phyloP scores from a whole-genome alignment of 495 filamentous ascomycete genomes.

The Hypoxylon fragiforme region DNA sequence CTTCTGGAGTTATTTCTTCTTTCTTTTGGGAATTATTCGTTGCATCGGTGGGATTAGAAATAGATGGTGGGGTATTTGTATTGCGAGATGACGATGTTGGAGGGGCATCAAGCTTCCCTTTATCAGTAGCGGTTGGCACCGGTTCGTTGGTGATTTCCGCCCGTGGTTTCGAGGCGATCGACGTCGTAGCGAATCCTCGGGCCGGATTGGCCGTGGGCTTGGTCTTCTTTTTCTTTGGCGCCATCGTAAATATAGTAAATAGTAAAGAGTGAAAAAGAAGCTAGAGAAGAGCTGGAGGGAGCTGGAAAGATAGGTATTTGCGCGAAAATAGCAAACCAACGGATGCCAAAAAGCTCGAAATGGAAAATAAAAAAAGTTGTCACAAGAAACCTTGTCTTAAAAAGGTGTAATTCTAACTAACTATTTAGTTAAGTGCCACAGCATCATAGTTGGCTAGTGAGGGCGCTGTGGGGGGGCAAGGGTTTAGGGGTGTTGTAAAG shows the following conservation, averaged over 20 bases:
- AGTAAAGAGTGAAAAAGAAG: conserved; percentile 4
- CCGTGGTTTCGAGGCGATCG: conserved; percentile 75
- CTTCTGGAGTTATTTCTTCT: conserved; percentile 70
- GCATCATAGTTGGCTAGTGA: conserved; percentile 1
- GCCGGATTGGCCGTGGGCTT: conserved; percentile 83
- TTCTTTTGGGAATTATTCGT: conserved; percentile 48
- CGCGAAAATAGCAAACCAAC: not conserved
- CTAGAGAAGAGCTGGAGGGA: no score
- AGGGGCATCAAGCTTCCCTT: conserved; percentile 32
- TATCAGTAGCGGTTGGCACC: conserved; percentile 19
- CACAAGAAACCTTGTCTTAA: conserved; percentile 18
- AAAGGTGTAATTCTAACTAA: no score
- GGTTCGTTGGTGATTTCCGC: conserved; percentile 43
- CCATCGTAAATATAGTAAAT: conserved; percentile 54
- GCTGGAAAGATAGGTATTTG: no score
- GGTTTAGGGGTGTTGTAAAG: no score
- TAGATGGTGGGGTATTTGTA: conserved; percentile 40
- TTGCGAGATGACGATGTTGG: conserved; percentile 37
- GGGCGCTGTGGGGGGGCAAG: conserved; percentile 11
- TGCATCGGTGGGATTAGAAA: conserved; percentile 33
- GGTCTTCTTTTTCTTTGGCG: conserved; percentile 81
- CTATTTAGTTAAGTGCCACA: conserved; percentile 12
- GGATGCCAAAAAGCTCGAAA: not conserved
- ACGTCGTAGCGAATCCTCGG: conserved; percentile 90
- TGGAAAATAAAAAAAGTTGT: conserved; percentile 12